Evolutionary conservation across 176 grass and related monocot genomes (phyloP), one percentile per base, ranked within the genome.

Genomic region (Cenchrus americanus): DNA sequence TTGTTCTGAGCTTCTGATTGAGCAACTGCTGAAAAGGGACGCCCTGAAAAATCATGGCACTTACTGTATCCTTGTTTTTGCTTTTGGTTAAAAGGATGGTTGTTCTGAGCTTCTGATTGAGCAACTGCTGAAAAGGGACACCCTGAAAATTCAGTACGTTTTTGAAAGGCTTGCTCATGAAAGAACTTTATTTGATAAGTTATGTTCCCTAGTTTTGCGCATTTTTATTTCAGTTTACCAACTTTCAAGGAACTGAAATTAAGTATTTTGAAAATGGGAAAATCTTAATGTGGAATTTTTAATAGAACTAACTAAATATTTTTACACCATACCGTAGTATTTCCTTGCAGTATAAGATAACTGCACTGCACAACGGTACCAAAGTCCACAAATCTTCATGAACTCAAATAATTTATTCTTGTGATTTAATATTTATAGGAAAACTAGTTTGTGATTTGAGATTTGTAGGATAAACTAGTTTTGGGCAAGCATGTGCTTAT

Each of bases 151-250:
- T 61, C 12, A 30, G n/a, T 52, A 44, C 8, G 24, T 64, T 21
- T 62, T 52, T 1, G 30, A 42, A 86, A 71, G 9, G 7, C 55
- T 61, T 72, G 57, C 13, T 44, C n/a, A 15, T 43, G 5, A 79
- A 43, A 79, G 34, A 76, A 73, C 6, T 41, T 79, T 37, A 55
- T 55, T 55, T 60, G 57, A 59, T 59, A 22, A 59, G 18, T 69
- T 37, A 78, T 37, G 21, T 61, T 62, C 9, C 42, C 54, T 71
- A 52, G 18, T 85, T 71, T 52, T 69, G 34, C 21, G 52, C 14
- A 5, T 63, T 61, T 24, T 13, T 71, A 3, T 40, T 72, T 86
- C 19, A 37, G 14, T 50, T 70, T 48, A 10, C 79, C n/a, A 53
- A 51, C 68, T 63, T 14, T 23, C 15, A 26, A 18, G 7, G 4